Evolutionary conservation across 2,329 filamentous ascomycete species (phyloP).

Genomic region (Alternaria metachromatica): DNA sequence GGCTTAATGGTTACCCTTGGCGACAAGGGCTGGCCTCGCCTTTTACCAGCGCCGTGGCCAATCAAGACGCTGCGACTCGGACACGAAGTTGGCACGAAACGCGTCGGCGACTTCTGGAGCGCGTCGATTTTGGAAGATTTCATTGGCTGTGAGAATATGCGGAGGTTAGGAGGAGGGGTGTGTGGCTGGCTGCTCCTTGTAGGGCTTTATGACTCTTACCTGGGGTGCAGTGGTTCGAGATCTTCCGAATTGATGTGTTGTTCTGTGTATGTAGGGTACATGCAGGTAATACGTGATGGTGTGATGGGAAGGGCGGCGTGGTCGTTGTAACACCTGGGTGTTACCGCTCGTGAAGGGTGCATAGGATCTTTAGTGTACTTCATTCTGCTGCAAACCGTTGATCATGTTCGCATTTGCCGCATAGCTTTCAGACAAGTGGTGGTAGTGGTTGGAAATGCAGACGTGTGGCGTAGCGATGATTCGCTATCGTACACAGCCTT

Average conservation of each 20-base stretch:
- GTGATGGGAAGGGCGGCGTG: not conserved
- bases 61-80: not conserved
- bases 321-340: not conserved
- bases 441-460: not conserved
- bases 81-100: slow-evolving; percentile 21
- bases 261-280: not conserved
- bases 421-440: not conserved
- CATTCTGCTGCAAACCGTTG: not conserved
- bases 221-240: not conserved
- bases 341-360: not conserved
- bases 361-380: not conserved
- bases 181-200: slow-evolving; percentile 5
- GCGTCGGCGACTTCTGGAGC: slow-evolving; percentile 4
- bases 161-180: not conserved
- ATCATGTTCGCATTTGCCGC: not conserved
- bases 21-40: not conserved
- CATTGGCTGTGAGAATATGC: not conserved
- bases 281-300: not conserved
- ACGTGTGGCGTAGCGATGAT: slow-evolving; percentile 21
- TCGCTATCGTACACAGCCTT: slow-evolving; percentile 11
- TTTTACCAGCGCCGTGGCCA: not conserved
- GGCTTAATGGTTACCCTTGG: not conserved
- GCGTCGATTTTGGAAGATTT: not conserved
- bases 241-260: not conserved
- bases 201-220: not conserved